Percentiles rank a stretch among this genome's conserved stretches.
phyloP scores from a whole-genome alignment of 768 basidiomycete genomes.

The Leccinellum luteum region DNA sequence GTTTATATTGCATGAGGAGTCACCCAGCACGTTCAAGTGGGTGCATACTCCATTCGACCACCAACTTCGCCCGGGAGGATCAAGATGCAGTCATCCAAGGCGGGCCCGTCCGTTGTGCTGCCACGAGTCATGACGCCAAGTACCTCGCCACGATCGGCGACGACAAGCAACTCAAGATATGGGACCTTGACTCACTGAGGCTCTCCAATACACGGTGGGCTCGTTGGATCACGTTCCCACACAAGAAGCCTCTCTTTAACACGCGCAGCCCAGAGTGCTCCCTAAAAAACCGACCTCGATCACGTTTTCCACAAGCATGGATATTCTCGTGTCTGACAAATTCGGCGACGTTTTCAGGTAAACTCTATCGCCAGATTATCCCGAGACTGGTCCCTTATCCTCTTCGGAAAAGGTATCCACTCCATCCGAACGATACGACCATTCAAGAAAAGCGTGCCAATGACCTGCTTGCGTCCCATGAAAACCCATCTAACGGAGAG shows the following conservation, averaged over 20 bases:
- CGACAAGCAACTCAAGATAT: conserved; percentile 79
- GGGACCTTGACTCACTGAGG: conserved; percentile 56
- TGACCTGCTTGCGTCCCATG: conserved; percentile 51
- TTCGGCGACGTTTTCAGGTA: conserved; percentile 92
- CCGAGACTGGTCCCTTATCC: neutral
- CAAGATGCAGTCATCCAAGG: conserved; percentile 39
- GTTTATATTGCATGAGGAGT: conserved; percentile 3
- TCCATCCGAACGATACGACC: conserved; percentile 33
- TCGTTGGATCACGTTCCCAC: neutral
- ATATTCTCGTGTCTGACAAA: conserved; percentile 86
- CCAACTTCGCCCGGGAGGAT: conserved; percentile 30
- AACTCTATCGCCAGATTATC: conserved; percentile 7
- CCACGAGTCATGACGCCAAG: conserved; percentile 40
- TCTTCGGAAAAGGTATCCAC: conserved; percentile 50
- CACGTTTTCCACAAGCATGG: conserved; percentile 57
- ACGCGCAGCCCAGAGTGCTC: conserved; percentile 53
- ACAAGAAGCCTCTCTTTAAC: neutral
- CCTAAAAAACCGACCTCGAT: conserved; percentile 81
- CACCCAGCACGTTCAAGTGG: conserved; percentile 45
- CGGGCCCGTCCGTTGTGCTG: conserved; percentile 60
- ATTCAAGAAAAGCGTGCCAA: conserved; percentile 28
- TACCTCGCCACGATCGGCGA: conserved; percentile 68
- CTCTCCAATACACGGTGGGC: conserved; percentile 62
- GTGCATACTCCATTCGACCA: conserved; percentile 44
- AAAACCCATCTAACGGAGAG: conserved; percentile 64